Evolutionary conservation across 75 land plant genomes (phyloP).

Genomic region (Pinus taeda): DNA sequence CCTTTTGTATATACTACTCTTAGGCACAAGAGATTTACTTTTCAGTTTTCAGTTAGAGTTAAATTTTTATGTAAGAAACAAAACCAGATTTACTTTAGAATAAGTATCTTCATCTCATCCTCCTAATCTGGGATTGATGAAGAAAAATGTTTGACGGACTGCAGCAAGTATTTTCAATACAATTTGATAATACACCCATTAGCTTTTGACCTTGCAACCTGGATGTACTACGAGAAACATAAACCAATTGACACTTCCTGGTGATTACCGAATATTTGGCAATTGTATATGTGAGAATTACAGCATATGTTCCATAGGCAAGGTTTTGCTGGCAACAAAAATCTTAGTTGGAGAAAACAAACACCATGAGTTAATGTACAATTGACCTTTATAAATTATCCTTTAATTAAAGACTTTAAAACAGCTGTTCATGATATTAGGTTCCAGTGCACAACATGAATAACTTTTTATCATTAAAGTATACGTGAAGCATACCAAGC

Average conservation of each 20-base stretch:
- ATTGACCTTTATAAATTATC: background rate
- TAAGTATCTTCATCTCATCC: background rate
- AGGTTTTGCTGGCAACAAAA: background rate
- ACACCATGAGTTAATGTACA: background rate
- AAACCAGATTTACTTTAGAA: too few relatives aligned
- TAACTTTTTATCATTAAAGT: background rate
- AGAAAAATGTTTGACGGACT: background rate
- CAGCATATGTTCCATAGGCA: background rate
- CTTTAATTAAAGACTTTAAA: background rate
- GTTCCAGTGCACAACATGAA: background rate
- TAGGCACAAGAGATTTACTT: background rate
- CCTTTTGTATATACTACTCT: background rate
- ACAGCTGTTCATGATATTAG: background rate
- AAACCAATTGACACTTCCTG: background rate
- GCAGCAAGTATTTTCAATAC: background rate
- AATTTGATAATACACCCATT: background rate
- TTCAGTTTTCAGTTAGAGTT: background rate
- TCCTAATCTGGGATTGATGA: background rate
- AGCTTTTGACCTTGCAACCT: background rate
- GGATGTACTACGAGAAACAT: background rate
- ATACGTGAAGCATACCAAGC: background rate
- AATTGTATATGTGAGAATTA: background rate
- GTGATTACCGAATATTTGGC: background rate
- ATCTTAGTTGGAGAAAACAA: background rate
- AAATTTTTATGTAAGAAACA: background rate